Evolutionary conservation across 164 flowering plant species (phyloP).

Genomic region (Vitis amurensis): DNA sequence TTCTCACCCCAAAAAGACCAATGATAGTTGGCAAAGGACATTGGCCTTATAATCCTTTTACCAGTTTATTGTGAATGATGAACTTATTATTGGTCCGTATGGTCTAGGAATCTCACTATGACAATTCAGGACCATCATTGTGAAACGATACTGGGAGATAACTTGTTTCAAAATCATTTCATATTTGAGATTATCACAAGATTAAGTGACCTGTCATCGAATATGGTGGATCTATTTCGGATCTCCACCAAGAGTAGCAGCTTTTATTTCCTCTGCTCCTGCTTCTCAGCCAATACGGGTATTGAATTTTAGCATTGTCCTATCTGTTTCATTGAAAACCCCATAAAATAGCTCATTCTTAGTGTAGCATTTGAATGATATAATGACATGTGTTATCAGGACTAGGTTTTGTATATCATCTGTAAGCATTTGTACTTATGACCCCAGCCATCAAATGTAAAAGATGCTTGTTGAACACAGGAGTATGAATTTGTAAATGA

Average conservation of each 20-base stretch:
- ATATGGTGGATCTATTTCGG: background rate
- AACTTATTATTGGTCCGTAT: background rate
- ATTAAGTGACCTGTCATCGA: background rate
- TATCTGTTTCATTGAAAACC: background rate
- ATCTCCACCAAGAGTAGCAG: background rate
- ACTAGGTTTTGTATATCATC: background rate
- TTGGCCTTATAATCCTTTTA: background rate
- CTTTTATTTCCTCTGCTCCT: background rate
- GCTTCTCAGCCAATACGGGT: background rate
- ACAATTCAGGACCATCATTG: background rate
- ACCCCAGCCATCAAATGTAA: background rate
- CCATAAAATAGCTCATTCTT: background rate
- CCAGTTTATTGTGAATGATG: background rate
- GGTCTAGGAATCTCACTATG: slow-evolving; percentile 1
- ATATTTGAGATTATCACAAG: background rate
- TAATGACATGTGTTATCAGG: background rate
- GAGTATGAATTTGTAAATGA: background rate
- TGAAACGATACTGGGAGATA: background rate
- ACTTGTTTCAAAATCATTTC: background rate
- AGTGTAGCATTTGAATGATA: background rate
- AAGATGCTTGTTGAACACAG: background rate
- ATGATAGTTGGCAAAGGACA: background rate
- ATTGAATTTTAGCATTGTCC: background rate
- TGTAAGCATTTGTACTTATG: background rate
- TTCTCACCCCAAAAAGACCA: slow-evolving; percentile 4